Evolutionary conservation across 805 yeast genomes (phyloP), one percentile per base, ranked within the genome.

Genomic region (Debaryomyces hansenii): DNA sequence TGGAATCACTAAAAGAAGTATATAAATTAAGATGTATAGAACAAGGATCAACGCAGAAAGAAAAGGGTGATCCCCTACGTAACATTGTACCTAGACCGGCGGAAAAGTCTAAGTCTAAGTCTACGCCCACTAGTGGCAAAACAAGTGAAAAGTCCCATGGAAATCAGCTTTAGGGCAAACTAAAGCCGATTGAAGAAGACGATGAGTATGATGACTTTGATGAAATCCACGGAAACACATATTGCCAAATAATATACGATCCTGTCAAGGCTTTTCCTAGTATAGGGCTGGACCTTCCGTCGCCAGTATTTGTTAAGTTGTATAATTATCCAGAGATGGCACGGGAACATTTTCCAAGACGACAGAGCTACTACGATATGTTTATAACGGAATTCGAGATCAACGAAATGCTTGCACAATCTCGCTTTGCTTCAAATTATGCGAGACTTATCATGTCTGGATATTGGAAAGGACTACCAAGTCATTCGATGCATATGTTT

Each of bases 271-370:
- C 38, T 34, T 41, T 32, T 18, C 44, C 32, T 20, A 21, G 29
- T 41, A 20, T 32, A 32, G 20, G 38, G 32, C 18, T n/a, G n/a
- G 14, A 12, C 2, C 44, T 33, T 16, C 44, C 44, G 16, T 27
- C 24, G 8, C 24, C 32, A 9, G 44, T 41, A 37, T 33, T 41
- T 32, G 44, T 41, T 21, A 41, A 41, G 15, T 41, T 41, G 20
- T 41, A 41, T 29, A 31, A 41, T 32, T 41, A 32, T 20, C 36
- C 44, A 14, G 43, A 40, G 20, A 18, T 40, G 24, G 35, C 37
- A 29, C 16, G 27, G 20, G 24, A 16, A 16, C n/a, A 40, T 12
- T 27, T 40, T 18, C 43, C 43, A 10, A 29, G 15, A 15, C 27
- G 32, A 20, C 37, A 40, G 16, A 29, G 35, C 24, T 40, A 40